A percentile compares a stretch with the other conserved stretches of the same genome.
Conservation (phyloP, 73 alveolate genomes). For the Paramecium biaurelia region DNA sequence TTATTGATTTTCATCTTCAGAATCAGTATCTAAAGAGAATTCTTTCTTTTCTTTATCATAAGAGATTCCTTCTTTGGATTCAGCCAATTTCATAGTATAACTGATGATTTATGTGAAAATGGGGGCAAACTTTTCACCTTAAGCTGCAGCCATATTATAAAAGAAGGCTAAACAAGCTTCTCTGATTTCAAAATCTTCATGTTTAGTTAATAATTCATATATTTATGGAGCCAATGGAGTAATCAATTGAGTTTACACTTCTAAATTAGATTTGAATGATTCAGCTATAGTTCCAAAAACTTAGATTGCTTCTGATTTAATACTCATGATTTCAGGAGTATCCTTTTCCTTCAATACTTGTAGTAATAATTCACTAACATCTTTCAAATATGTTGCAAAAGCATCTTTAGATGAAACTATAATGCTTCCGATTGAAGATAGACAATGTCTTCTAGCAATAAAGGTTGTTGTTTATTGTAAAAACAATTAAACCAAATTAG, state of each 20-base stretch:
- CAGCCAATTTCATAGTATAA: constrained; percentile 54
- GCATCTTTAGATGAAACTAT: constrained; percentile 40
- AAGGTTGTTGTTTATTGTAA: constrained; percentile 31
- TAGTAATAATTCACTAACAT: constrained; percentile 51
- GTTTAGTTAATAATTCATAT: constrained; percentile 28
- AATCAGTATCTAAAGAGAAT: constrained; percentile 56
- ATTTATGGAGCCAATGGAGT: constrained; percentile 56
- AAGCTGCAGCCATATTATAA: constrained; percentile 63
- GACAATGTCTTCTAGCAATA: constrained; percentile 53
- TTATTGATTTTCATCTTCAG: constrained; percentile 50
- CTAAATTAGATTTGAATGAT: constrained; percentile 33
- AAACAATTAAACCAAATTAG: constrained; percentile 15
- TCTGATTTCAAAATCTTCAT: constrained; percentile 59
- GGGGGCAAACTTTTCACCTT: constrained; percentile 52
- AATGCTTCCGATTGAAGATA: constrained; percentile 45
- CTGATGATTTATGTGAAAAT: constrained; percentile 53
- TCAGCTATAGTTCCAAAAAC: constrained; percentile 54
- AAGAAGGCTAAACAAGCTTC: constrained; percentile 62
- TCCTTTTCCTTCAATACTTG: constrained; percentile 27
- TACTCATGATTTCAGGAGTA: constrained; percentile 54
- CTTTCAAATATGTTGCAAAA: constrained; percentile 2
- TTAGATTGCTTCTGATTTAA: constrained; percentile 60
- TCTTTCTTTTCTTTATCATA: constrained; percentile 48
- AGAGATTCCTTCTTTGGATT: constrained; percentile 52
- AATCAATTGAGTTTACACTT: constrained; percentile 17